These are phyloP conservation scores for Triglochin maritima DNA, from an alignment of 106 monocot species.

Conservation along the genomic window DNA sequence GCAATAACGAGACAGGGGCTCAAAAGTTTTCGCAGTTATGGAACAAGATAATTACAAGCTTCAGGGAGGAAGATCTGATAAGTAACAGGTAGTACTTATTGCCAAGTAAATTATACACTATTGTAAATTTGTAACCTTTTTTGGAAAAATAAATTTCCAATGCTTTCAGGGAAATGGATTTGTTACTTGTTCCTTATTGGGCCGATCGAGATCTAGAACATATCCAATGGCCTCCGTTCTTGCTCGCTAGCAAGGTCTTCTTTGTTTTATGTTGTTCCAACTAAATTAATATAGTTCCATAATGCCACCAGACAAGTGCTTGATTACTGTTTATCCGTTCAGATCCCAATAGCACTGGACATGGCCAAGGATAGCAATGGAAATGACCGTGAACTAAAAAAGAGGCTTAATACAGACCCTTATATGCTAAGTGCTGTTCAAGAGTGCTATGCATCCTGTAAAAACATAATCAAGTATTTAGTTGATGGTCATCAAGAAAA, in stretches of 20 bases:
- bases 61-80: conserved; percentile 84
- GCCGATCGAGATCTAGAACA: conserved; percentile 59
- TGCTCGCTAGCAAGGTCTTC: conserved; percentile 89
- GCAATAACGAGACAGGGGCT: conserved; percentile 34
- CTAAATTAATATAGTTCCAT: background rate
- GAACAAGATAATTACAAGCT: conserved; percentile 84
- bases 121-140: background rate
- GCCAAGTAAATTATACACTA: background rate
- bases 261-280: background rate
- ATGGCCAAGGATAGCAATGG: conserved; percentile 84
- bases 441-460: conserved; percentile 80
- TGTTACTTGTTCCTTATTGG: conserved; percentile 88
- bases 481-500: conserved; percentile 51
- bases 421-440: conserved; percentile 80
- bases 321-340: background rate
- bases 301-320: too few relatives aligned
- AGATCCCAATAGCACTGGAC: conserved; percentile 91
- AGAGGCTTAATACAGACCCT: conserved; percentile 56
- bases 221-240: conserved; percentile 93
- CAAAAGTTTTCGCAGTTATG: conserved; percentile 91
- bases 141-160: background rate
- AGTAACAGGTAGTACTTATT: conserved; percentile 31
- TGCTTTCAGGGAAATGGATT: conserved; percentile 64
- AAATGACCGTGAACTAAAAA: conserved; percentile 75
- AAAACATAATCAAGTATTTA: conserved; percentile 53